phyloP scores from a whole-genome alignment of 2,329 filamentous ascomycete genomes.

The Exophiala sp. region DNA sequence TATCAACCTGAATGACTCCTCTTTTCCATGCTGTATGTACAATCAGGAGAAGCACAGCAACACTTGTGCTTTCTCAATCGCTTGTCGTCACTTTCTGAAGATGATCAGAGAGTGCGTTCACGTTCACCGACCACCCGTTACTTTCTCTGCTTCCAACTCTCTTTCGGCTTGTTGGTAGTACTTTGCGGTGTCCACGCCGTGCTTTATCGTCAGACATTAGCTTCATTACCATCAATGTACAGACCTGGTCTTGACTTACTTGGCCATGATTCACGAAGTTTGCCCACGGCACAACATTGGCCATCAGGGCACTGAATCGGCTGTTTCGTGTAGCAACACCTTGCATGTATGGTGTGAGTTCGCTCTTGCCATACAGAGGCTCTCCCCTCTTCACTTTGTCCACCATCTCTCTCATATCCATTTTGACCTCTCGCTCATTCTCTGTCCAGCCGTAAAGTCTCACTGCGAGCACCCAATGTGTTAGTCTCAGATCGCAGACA shows the following conservation, averaged over 20 bases:
- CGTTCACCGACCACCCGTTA: conserved; percentile 8
- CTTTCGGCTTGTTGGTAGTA: conserved; percentile 95
- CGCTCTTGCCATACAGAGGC: conserved; percentile 79
- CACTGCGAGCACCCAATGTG: conserved; percentile 50
- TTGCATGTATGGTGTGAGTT: conserved; percentile 82
- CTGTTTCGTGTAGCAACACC: conserved; percentile 90
- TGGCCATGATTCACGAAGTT: conserved; percentile 95
- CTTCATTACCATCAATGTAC: neutral
- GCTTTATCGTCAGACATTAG: conserved; percentile 48
- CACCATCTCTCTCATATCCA: conserved; percentile 99
- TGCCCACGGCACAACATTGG: conserved; percentile 88
- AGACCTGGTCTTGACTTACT: conserved; percentile 36
- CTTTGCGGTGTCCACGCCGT: conserved; percentile 96
- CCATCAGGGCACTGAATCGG: conserved; percentile 79
- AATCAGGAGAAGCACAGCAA: neutral
- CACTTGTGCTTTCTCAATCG: neutral
- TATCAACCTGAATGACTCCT: neutral
- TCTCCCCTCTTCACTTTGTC: conserved; percentile 89
- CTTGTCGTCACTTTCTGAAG: too few species aligned
- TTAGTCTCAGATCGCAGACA: neutral
- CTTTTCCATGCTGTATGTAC: conserved; percentile 13
- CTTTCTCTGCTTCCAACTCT: conserved; percentile 76
- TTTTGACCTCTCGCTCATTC: conserved; percentile 84
- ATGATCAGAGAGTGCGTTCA: too few species aligned
- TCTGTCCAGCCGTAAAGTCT: conserved; percentile 95